Percentiles rank a stretch among this genome's conserved stretches.
Conservation (phyloP, 2,329 filamentous ascomycete genomes). For the Lachnum nothofagi region DNA sequence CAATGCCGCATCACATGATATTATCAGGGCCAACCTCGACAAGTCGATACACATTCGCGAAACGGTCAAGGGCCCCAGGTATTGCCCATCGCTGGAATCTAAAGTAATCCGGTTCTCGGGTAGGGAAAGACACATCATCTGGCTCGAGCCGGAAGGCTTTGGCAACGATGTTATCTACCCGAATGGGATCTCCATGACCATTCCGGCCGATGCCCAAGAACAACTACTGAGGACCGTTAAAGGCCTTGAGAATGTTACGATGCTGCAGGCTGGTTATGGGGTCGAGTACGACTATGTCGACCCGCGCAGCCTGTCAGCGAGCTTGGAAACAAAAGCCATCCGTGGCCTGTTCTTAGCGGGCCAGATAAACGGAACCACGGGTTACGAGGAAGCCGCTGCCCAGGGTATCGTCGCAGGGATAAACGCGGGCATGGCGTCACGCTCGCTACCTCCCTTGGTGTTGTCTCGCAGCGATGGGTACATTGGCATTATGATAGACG, state of each 20-base stretch:
- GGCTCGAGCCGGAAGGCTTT: constrained; percentile 96
- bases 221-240: constrained; percentile 77
- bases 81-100: constrained; percentile 91
- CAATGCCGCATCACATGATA: constrained; percentile 72
- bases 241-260: constrained; percentile 82
- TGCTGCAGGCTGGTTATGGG: constrained; percentile 93
- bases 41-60: constrained; percentile 96
- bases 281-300: constrained; percentile 99
- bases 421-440: constrained; percentile 81
- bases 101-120: constrained; percentile 86
- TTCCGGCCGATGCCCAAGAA: constrained; percentile 82
- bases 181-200: constrained; percentile 95
- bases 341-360: constrained; percentile 84
- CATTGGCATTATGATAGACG: constrained; percentile 98
- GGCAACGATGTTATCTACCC: constrained; percentile 87
- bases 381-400: constrained; percentile 93
- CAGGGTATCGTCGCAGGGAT: constrained; percentile 90
- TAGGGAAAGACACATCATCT: constrained; percentile 79
- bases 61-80: constrained; percentile 86
- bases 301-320: constrained; percentile 78
- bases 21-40: constrained; percentile 84
- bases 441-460: constrained; percentile 58
- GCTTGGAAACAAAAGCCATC: constrained; percentile 90
- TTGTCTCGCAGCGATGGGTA: constrained; percentile 84
- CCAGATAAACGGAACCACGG: constrained; percentile 97